phyloP scores from a whole-genome alignment of 2,329 filamentous ascomycete species.

The Raffaelea arxii region DNA sequence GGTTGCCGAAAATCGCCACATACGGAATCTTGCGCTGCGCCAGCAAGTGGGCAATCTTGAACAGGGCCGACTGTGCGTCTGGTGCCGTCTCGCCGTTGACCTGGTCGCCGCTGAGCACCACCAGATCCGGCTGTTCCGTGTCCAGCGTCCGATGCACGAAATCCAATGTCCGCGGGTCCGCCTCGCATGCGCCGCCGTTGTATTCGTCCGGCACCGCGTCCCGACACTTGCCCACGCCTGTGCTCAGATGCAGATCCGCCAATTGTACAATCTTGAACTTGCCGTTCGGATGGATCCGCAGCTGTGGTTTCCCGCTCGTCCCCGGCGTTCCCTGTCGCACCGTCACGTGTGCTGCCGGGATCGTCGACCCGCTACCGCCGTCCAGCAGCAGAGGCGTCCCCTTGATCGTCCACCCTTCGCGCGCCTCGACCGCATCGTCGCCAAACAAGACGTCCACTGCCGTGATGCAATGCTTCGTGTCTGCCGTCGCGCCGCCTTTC shows the following conservation, averaged over 20 bases:
- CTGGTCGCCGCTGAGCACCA: slow-evolving; percentile 87
- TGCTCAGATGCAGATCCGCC: slow-evolving; percentile 89
- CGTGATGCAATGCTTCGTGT: slow-evolving; percentile 66
- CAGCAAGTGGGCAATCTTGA: slow-evolving; percentile 81
- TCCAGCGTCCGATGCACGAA: slow-evolving; percentile 79
- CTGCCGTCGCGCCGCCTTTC: slow-evolving; percentile 62
- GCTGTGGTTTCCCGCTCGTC: slow-evolving; percentile 58
- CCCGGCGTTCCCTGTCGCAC: slow-evolving; percentile 62
- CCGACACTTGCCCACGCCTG: slow-evolving; percentile 74
- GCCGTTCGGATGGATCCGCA: slow-evolving; percentile 75
- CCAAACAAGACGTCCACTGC: slow-evolving; percentile 82
- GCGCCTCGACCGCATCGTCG: slow-evolving; percentile 81
- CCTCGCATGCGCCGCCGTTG: slow-evolving; percentile 73
- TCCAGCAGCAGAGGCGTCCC: slow-evolving; percentile 66
- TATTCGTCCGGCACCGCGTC: slow-evolving; percentile 70
- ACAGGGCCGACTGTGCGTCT: slow-evolving; percentile 86
- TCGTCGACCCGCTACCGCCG: slow-evolving; percentile 44
- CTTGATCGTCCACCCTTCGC: slow-evolving; percentile 73
- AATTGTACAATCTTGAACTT: slow-evolving; percentile 97
- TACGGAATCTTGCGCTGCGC: slow-evolving; percentile 85
- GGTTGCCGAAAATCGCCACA: slow-evolving; percentile 89
- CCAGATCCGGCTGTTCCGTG: slow-evolving; percentile 86
- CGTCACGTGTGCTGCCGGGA: slow-evolving; percentile 64
- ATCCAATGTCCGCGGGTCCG: slow-evolving; percentile 82
- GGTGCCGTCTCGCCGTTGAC: slow-evolving; percentile 89